A percentile compares a stretch with the other conserved stretches of the same genome.
These are phyloP conservation scores for Diaporthe helianthi DNA, from an alignment of 2,329 filamentous ascomycete species.

Conservation along the genomic window DNA sequence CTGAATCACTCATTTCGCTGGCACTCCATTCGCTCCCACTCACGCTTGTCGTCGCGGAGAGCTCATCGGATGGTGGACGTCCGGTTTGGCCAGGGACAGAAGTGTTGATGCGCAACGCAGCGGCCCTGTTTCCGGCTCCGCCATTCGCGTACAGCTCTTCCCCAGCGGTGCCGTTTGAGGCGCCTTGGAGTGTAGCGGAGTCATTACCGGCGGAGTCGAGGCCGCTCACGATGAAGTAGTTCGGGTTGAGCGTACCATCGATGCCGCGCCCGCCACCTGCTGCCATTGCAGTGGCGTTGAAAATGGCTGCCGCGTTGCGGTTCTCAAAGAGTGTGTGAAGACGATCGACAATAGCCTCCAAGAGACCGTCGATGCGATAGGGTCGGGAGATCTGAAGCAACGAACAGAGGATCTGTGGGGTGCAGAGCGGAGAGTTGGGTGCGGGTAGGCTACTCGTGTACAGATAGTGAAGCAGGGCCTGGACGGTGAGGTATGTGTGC, in stretches of 20 bases:
- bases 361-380: conserved; percentile 89
- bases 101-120: conserved; percentile 58
- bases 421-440: conserved; percentile 79
- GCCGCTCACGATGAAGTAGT: conserved; percentile 63
- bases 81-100: conserved; percentile 44
- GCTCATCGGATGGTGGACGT: conserved; percentile 54
- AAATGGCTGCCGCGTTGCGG: conserved; percentile 93
- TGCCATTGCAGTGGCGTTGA: conserved; percentile 98
- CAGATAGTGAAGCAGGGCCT: conserved; percentile 89
- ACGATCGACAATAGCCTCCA: conserved; percentile 91
- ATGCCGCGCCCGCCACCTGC: conserved; percentile 90
- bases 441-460: conserved; percentile 91
- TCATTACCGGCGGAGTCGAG: conserved; percentile 44
- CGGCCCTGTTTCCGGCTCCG: conserved; percentile 44
- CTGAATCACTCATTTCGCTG: conserved; percentile 59
- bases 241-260: conserved; percentile 69
- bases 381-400: conserved; percentile 91
- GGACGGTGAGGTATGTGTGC: conserved; percentile 87
- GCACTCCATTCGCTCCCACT: conserved; percentile 63
- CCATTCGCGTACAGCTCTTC: conserved; percentile 43
- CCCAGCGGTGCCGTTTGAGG: conserved; percentile 45
- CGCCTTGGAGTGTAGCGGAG: conserved; percentile 25
- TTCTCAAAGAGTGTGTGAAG: conserved; percentile 90
- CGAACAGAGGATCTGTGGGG: conserved; percentile 94
- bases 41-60: conserved; percentile 58